Base-by-base conservation (phyloP, 345 rosid species). In the Clarkia xantiana region DNA sequence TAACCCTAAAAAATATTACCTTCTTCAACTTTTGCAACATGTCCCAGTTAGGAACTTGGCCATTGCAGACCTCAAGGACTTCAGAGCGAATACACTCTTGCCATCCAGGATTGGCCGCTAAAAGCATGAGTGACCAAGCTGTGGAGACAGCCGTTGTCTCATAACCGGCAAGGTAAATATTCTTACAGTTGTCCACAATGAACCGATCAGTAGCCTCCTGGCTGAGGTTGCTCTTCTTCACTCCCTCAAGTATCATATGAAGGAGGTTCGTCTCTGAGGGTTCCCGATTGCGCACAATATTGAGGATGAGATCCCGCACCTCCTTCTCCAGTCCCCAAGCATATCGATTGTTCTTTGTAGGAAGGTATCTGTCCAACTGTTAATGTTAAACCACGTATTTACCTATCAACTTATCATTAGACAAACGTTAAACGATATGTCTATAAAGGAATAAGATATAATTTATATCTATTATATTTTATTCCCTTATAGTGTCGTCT, bases 81-180 rank as follows among this genome's bases (percentile, higher is more conserved):
- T 86, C 90, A 5, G 51, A 59, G 2, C 82, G 74, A 36, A 80
- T 75, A 11, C 62, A 74, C 36, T 66, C 55, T 59, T 86, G 96
- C 96, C 96, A 80, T 2, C 70, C 66, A 3, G 96, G 90, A 59
- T 83, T 69, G 2, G 77, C 65, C 45, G 90, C 90, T 0, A 86
- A 90, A 2, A 86, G 81, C 94, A 86, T 80, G 58, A 86, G 56
- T 58, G 80, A 75, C 96, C 96, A 86, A 40, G 96, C 71, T 52
- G 84, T 84, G 10, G 84, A 79, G 36, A 80, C 56, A 0, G 90
- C 94, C 16, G 79, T 83, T 1, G 94, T 62, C 53, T 80, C 96
- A 44, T 80, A 80, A 15, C 94, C 94, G 0, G 94, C 86, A 5
- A 86, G 83, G 70, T 83, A 86, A 36, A 86, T 77, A 63, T 71